phyloP scores from a whole-genome alignment of 495 filamentous ascomycete species.

The Amphirosellinia nigrospora region DNA sequence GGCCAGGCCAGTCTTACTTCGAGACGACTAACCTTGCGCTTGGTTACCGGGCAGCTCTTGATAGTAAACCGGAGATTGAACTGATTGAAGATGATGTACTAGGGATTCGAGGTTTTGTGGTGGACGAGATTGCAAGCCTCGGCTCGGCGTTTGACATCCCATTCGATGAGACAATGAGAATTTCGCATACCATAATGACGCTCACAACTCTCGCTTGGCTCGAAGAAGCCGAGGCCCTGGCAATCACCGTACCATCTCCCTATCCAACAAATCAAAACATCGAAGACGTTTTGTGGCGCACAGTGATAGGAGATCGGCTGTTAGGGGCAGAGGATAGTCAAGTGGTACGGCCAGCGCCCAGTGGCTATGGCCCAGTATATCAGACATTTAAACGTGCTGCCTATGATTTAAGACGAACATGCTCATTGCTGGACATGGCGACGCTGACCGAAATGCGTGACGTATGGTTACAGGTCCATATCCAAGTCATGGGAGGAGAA shows the following conservation, averaged over 20 bases:
- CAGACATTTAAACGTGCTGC: not conserved
- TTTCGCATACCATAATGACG: constrained; percentile 22
- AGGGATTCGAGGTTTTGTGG: constrained; percentile 38
- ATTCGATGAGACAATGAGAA: constrained; percentile 29
- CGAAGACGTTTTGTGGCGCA: constrained; percentile 27
- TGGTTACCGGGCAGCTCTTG: constrained; percentile 18
- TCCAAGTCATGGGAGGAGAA: constrained; percentile 10
- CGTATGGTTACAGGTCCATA: not conserved
- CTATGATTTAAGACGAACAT: constrained; percentile 1
- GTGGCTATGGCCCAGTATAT: constrained; percentile 13
- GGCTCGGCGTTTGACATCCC: constrained; percentile 50
- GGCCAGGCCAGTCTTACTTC: constrained; percentile 10
- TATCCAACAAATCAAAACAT: constrained; percentile 13
- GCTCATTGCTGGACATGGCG: not conserved
- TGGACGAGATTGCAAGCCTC: constrained; percentile 37
- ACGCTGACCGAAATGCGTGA: constrained; percentile 1
- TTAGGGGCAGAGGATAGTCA: constrained; percentile 3
- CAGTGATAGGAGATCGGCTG: constrained; percentile 28
- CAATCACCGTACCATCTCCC: constrained; percentile 6
- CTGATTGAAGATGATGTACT: constrained; percentile 46
- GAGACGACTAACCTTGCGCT: not conserved
- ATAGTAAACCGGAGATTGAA: not conserved
- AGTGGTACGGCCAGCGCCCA: constrained; percentile 12
- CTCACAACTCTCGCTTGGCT: constrained; percentile 12
- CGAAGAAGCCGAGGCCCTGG: constrained; percentile 18